Conservation (phyloP, 495 filamentous ascomycete genomes). For the Tuber melanosporum region DNA sequence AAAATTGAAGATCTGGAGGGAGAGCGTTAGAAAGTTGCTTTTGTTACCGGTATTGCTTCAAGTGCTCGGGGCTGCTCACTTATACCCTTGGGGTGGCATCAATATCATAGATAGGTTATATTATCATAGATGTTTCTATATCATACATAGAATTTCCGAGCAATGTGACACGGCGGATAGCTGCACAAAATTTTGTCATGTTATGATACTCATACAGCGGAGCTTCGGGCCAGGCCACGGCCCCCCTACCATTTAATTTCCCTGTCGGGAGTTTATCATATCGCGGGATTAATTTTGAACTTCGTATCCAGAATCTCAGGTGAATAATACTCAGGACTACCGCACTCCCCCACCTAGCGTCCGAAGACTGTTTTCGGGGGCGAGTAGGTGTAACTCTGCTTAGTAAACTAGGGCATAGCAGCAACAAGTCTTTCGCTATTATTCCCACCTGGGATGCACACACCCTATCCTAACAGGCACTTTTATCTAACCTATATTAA, state of each 20-base stretch:
- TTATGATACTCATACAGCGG: too few species aligned
- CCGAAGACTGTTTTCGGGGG: not conserved
- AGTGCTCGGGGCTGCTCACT: not conserved
- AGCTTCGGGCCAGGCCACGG: not conserved
- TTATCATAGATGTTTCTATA: too few species aligned
- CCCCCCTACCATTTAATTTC: not conserved
- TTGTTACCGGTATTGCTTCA: not conserved
- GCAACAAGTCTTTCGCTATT: not conserved
- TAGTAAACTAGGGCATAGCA: not conserved
- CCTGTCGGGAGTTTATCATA: not conserved
- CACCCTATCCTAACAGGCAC: not conserved
- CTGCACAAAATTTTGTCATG: not conserved
- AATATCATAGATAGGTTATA: not conserved
- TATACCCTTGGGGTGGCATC: not conserved
- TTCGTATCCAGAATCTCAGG: not conserved
- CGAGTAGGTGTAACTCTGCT: not conserved
- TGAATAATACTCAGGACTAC: not conserved
- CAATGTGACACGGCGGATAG: not conserved
- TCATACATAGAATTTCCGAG: not conserved
- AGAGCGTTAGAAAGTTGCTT: not conserved
- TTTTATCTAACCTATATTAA: conserved; percentile 4
- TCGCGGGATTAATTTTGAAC: not conserved
- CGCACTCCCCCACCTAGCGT: not conserved
- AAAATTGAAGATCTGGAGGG: not conserved
- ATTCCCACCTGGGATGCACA: not conserved